Conservation (phyloP, 352 stramenopile species). For the Bremia lactucae region DNA sequence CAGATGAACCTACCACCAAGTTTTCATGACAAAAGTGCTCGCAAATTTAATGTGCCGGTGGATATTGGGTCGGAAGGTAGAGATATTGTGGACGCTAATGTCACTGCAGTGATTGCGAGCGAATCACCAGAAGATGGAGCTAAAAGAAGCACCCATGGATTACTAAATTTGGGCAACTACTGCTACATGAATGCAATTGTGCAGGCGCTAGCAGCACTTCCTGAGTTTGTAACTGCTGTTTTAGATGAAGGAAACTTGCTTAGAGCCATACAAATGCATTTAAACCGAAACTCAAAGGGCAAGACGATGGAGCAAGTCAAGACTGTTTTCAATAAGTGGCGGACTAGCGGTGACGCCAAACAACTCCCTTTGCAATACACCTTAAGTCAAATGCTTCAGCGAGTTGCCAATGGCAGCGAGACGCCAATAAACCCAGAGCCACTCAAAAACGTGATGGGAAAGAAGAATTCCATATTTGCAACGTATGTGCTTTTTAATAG, state of each 20-base stretch:
- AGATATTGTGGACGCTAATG: slow-evolving; percentile 5
- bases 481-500: slow-evolving; percentile 40
- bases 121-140: slow-evolving; percentile 8
- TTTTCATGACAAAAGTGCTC: slow-evolving; percentile 2
- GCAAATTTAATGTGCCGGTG: slow-evolving; percentile 19
- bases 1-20: slow-evolving; percentile 13
- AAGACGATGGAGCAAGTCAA: slow-evolving; percentile 40
- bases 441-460: slow-evolving; percentile 71
- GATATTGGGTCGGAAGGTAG: slow-evolving; percentile 13
- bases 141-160: slow-evolving; percentile 61
- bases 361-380: slow-evolving; percentile 45
- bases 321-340: slow-evolving; percentile 37
- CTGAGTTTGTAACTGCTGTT: slow-evolving; percentile 43
- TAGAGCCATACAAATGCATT: slow-evolving; percentile 41
- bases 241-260: slow-evolving; percentile 49
- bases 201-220: slow-evolving; percentile 60
- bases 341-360: slow-evolving; percentile 32
- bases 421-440: slow-evolving; percentile 63
- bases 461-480: slow-evolving; percentile 69
- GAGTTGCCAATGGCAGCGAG: slow-evolving; percentile 54
- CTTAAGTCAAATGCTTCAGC: slow-evolving; percentile 44
- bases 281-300: slow-evolving; percentile 14
- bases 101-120: neutral
- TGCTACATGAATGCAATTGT: slow-evolving; percentile 94
- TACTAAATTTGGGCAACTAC: slow-evolving; percentile 90